phyloP scores from a whole-genome alignment of 1,284 basidiomycete species.

The Ganoderma lucidum region DNA sequence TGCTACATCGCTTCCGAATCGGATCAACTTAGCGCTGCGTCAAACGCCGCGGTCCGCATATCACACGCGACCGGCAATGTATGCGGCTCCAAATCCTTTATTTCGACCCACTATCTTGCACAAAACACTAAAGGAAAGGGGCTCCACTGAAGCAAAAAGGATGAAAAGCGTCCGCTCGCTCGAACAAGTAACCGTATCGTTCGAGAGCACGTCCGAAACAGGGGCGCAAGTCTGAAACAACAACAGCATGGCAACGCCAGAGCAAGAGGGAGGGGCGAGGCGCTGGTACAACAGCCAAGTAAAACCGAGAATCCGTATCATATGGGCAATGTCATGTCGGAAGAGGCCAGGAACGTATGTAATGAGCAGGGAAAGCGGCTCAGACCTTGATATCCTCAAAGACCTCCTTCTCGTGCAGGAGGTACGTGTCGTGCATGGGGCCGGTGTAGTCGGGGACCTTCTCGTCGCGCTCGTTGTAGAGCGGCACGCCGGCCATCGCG shows the following conservation, averaged over 20 bases:
- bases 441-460: constrained; percentile 37
- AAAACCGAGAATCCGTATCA: not conserved
- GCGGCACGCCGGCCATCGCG: constrained; percentile 41
- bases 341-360: too few relatives aligned
- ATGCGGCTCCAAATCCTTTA: constrained; percentile 20
- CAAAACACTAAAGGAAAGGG: constrained; percentile 12
- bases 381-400: constrained; percentile 41
- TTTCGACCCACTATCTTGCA: constrained; percentile 23
- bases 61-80: not conserved
- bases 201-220: not conserved
- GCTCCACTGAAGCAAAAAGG: constrained; percentile 17
- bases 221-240: constrained; percentile 1
- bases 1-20: not conserved
- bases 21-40: not conserved
- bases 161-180: constrained; percentile 20
- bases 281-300: not conserved
- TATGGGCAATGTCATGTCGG: not conserved
- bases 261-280: not conserved
- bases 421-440: constrained; percentile 37
- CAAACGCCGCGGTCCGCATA: not conserved
- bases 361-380: not conserved
- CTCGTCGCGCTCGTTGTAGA: constrained; percentile 44
- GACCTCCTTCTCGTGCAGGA: constrained; percentile 43
- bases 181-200: constrained; percentile 17
- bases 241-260: constrained; percentile 17